A percentile compares a stretch with the other conserved stretches of the same genome.
Evolutionary conservation across 495 filamentous ascomycete species (phyloP).

Genomic region (Talaromyces nanjingensis): DNA sequence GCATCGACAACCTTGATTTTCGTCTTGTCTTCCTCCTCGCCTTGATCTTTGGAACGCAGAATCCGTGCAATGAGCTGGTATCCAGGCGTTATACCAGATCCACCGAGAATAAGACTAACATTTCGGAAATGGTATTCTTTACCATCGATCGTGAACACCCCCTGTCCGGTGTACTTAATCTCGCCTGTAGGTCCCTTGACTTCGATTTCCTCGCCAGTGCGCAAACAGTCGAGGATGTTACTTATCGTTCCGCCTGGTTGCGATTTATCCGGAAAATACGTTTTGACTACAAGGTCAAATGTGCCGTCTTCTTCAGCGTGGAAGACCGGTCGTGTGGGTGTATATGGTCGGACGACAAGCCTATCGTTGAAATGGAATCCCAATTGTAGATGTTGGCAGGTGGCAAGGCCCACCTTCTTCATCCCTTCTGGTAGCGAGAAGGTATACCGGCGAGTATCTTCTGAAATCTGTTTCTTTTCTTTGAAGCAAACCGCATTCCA

Average conservation of each 20-base stretch:
- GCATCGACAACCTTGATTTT: slow-evolving; percentile 24
- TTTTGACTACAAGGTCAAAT: slow-evolving; percentile 35
- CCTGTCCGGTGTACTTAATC: slow-evolving; percentile 27
- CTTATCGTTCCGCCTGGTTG: slow-evolving; percentile 31
- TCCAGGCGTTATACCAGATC: slow-evolving; percentile 23
- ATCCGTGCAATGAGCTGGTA: slow-evolving; percentile 26
- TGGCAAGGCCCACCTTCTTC: slow-evolving; percentile 32
- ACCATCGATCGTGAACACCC: slow-evolving; percentile 17
- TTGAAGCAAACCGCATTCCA: neutral
- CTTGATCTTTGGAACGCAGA: slow-evolving; percentile 6
- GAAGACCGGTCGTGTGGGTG: slow-evolving; percentile 27
- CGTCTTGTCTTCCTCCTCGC: slow-evolving; percentile 14
- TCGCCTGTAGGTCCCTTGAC: slow-evolving; percentile 38
- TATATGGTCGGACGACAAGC: slow-evolving; percentile 34
- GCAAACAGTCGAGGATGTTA: slow-evolving; percentile 31
- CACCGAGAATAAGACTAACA: slow-evolving; percentile 12
- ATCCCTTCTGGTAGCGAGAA: slow-evolving; percentile 29
- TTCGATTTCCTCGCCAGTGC: slow-evolving; percentile 30
- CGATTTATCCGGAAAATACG: slow-evolving; percentile 22
- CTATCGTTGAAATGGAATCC: slow-evolving; percentile 30
- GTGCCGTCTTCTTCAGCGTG: slow-evolving; percentile 30
- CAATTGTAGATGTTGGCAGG: slow-evolving; percentile 37
- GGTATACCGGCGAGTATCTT: slow-evolving; percentile 28
- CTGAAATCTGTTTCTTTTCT: slow-evolving; percentile 18
- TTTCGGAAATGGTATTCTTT: slow-evolving; percentile 11